A percentile compares a stretch with the other conserved stretches of the same genome.
These are phyloP conservation scores for Tricholoma hemisulphureum DNA, from an alignment of 768 basidiomycete genomes.

Conservation along the genomic window DNA sequence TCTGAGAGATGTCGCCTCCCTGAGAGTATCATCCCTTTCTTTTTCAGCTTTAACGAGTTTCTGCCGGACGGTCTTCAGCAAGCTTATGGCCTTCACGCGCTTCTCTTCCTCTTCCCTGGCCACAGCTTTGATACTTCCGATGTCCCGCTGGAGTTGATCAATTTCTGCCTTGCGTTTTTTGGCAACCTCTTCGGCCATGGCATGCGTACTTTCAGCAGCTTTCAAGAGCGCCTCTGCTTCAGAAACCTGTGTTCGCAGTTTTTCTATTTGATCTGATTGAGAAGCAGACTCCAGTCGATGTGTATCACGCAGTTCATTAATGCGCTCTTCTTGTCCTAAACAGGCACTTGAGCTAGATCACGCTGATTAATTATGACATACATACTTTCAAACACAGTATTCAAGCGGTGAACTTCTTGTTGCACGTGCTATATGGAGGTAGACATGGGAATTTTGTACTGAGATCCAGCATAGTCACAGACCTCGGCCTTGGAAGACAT, in stretches of 20 bases:
- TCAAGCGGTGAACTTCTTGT: conserved; percentile 78
- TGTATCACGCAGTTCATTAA: conserved; percentile 82
- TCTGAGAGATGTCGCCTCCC: conserved; percentile 50
- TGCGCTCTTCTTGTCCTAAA: conserved; percentile 78
- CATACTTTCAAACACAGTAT: conserved; percentile 71
- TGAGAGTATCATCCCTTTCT: conserved; percentile 77
- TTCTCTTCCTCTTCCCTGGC: conserved; percentile 98
- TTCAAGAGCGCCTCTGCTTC: conserved; percentile 71
- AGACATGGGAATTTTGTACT: neutral
- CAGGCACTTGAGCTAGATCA: neutral
- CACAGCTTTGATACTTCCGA: conserved; percentile 53
- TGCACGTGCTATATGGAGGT: conserved; percentile 51
- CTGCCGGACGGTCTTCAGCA: conserved; percentile 93
- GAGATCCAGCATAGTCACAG: conserved; percentile 16
- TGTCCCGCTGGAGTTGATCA: conserved; percentile 59
- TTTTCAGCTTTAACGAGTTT: conserved; percentile 97
- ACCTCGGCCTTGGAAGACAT: conserved; percentile 71
- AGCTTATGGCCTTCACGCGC: conserved; percentile 85
- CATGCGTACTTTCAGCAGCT: conserved; percentile 49
- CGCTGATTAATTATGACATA: neutral
- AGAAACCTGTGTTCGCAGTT: conserved; percentile 61
- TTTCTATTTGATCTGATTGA: conserved; percentile 70
- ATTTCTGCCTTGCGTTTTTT: conserved; percentile 55
- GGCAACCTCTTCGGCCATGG: conserved; percentile 48
- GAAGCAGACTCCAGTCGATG: conserved; percentile 81